phyloP scores from a whole-genome alignment of 1,284 basidiomycete species.

The Sporisorium iseilematis-ciliati region DNA sequence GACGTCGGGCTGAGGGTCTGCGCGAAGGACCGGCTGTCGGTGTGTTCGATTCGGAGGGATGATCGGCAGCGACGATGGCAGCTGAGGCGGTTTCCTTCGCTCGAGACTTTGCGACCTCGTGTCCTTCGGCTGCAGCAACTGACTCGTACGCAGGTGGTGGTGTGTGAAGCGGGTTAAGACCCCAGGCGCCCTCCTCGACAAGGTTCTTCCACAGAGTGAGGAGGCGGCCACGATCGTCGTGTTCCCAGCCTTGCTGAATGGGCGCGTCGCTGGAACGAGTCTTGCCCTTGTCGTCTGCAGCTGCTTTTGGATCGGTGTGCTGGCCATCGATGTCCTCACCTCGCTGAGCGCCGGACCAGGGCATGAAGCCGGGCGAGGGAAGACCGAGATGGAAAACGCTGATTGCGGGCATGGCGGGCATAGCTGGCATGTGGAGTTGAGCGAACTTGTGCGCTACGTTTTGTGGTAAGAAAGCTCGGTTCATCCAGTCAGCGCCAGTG shows the following conservation, averaged over 20 bases:
- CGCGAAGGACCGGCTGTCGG: conserved; percentile 44
- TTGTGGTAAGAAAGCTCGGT: conserved; percentile 44
- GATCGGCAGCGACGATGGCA: conserved; percentile 1
- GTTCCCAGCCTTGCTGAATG: conserved; percentile 41
- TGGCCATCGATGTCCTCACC: not conserved
- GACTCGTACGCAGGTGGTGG: conserved; percentile 61
- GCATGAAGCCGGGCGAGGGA: conserved; percentile 44
- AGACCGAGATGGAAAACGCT: conserved; percentile 59
- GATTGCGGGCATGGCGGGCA: conserved; percentile 54
- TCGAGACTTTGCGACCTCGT: not conserved
- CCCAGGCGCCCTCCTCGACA: conserved; percentile 58
- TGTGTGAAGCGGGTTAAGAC: conserved; percentile 54
- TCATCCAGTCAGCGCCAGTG: conserved; percentile 53
- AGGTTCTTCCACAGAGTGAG: conserved; percentile 56
- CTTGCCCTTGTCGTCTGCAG: conserved; percentile 33
- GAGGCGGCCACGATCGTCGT: conserved; percentile 46
- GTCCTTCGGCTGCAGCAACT: conserved; percentile 26
- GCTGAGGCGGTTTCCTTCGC: not conserved
- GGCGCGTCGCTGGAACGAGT: conserved; percentile 16
- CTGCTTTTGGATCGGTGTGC: conserved; percentile 9
- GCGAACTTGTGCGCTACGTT: conserved; percentile 51
- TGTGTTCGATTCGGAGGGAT: conserved; percentile 23
- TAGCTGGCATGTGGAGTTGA: conserved; percentile 52
- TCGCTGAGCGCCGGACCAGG: conserved; percentile 43
- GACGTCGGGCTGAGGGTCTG: conserved; percentile 22